A percentile compares a stretch with the other conserved stretches of the same genome.
phyloP scores from a whole-genome alignment of 257 asterid species.

The Lantana camara region DNA sequence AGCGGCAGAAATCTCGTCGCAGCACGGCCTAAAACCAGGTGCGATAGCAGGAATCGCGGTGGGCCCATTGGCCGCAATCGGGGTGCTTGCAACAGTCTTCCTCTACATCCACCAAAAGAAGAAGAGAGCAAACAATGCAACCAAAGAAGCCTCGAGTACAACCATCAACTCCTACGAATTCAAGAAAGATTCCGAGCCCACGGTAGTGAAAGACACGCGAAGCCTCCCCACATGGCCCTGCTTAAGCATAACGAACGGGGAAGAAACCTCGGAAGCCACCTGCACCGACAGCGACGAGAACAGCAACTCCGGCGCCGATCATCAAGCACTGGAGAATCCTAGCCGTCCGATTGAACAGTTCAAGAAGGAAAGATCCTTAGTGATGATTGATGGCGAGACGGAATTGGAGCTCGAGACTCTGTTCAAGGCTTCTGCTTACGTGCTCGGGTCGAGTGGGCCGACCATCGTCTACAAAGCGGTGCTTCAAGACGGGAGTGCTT shows the following conservation, averaged over 20 bases:
- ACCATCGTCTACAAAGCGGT: slow-evolving; percentile 88
- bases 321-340: slow-evolving; percentile 6
- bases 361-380: slow-evolving; percentile 47
- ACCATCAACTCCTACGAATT: slow-evolving; percentile 27
- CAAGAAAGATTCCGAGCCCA: slow-evolving; percentile 40
- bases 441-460: slow-evolving; percentile 72
- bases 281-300: slow-evolving; percentile 60
- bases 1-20: slow-evolving; percentile 34
- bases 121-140: slow-evolving; percentile 24
- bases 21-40: slow-evolving; percentile 60
- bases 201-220: slow-evolving; percentile 34
- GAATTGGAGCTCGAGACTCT: slow-evolving; percentile 66
- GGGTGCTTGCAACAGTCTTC: slow-evolving; percentile 57
- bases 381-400: slow-evolving; percentile 84
- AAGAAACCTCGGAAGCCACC: slow-evolving; percentile 58
- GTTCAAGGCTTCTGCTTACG: slow-evolving; percentile 84
- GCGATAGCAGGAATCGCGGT: slow-evolving; percentile 63
- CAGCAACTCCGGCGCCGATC: slow-evolving; percentile 13
- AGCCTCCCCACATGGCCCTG: slow-evolving; percentile 57
- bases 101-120: slow-evolving; percentile 57
- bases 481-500: slow-evolving; percentile 68
- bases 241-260: slow-evolving; percentile 47
- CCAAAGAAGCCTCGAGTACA: slow-evolving; percentile 28
- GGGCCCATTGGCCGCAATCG: slow-evolving; percentile 72
- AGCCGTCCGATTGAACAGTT: slow-evolving; percentile 9